Base-by-base conservation (phyloP, 805 yeast genomes). In the Kuraishia piskuri region DNA sequence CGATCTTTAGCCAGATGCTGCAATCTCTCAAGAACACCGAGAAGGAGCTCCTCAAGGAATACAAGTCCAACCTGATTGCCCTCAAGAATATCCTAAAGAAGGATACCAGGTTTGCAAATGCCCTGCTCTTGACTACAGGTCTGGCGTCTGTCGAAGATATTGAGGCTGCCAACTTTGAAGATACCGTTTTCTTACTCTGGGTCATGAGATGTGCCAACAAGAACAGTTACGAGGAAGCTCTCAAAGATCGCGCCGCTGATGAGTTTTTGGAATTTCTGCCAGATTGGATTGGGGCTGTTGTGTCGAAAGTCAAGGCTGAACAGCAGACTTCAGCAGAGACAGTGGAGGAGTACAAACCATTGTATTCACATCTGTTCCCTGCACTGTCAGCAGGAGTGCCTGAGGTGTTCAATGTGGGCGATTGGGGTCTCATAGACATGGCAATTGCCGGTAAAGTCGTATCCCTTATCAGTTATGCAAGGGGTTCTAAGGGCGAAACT, bases 111-210 rank as follows among this genome's bases (percentile, higher is more conserved):
- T 81, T 84, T 58, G 75, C 77, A 23, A 78, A 78, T 56, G 75
- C 88, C 2, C 65, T 86, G 22, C 63, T 82, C 12, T 64, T 82
- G 23, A 69, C 80, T 0, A 76, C 83, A 62, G 91, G 90, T 8
- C 74, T 81, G 10, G 65, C 77, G 2, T 71, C 74, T 21, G 82
- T 76, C 59, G 83, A 80, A 3, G 82, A 79, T 49, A 59, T 86
- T 17, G 60, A 75, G 1, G 71, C 66, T 2, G 70, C 78, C 47
- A 71, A 75, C 46, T 72, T 81, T 49, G 68, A 81, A 54, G 84
- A 83, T 53, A 86, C 83, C 58, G 77, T 78, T 2, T 69, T 87
- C 65, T 64, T 84, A 21, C 65, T 87, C 45, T 87, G 85, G 80
- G 69, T 86, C 23, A 78, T 86, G 37, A 73, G 90, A 59, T 76